Conservation (phyloP, 2,329 filamentous ascomycete genomes). For the Scorias spongiosa region DNA sequence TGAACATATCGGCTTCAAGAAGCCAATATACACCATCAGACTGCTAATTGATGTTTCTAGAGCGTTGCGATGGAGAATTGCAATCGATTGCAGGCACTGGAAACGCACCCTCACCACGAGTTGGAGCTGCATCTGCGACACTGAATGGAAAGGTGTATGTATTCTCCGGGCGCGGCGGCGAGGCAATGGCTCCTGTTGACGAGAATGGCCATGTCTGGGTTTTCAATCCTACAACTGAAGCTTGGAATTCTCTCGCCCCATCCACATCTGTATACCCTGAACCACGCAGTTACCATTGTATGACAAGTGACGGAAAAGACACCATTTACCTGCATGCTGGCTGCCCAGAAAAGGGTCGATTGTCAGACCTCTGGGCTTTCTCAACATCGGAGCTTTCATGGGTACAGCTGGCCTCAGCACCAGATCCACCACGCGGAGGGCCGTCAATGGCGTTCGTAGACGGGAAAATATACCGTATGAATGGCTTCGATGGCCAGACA, state of each 20-base stretch:
- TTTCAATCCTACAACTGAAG: slow-evolving; percentile 48
- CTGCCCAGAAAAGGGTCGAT: slow-evolving; percentile 46
- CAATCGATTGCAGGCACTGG: too few relatives aligned
- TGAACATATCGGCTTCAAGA: too few relatives aligned
- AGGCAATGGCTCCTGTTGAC: slow-evolving; percentile 54
- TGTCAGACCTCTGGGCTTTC: slow-evolving; percentile 67
- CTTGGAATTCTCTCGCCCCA: slow-evolving; percentile 53
- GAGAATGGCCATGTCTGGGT: slow-evolving; percentile 64
- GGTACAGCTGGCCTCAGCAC: slow-evolving; percentile 52
- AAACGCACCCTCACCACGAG: slow-evolving; percentile 47
- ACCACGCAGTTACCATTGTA: slow-evolving; percentile 57
- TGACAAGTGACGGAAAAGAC: slow-evolving; percentile 49
- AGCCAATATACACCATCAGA: too few relatives aligned
- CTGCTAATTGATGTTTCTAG: too few relatives aligned
- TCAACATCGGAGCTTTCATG: slow-evolving; percentile 49
- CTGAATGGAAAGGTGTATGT: slow-evolving; percentile 60
- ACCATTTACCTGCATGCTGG: slow-evolving; percentile 67
- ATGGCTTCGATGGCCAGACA: slow-evolving; percentile 57
- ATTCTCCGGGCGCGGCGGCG: slow-evolving; percentile 63
- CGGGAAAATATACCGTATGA: slow-evolving; percentile 59
- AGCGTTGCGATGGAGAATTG: too few relatives aligned
- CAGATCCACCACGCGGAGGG: slow-evolving; percentile 51
- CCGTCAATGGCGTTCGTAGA: slow-evolving; percentile 49
- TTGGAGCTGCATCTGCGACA: slow-evolving; percentile 57
- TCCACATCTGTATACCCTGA: slow-evolving; percentile 34